Evolutionary conservation across 805 yeast genomes (phyloP).

Genomic region (Cyberlindnera americana): DNA sequence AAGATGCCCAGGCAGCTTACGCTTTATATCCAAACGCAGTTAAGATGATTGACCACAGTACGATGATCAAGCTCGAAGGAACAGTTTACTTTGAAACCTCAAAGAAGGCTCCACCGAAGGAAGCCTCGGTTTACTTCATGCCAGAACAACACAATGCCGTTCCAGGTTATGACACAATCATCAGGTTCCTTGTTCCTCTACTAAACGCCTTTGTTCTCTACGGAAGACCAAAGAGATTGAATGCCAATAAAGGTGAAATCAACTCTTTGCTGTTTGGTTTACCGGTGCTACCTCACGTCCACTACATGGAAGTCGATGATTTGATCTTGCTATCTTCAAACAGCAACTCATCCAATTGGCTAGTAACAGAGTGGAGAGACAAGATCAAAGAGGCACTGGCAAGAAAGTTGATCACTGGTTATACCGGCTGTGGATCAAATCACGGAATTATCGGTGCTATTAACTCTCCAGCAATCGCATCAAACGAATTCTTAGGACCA

Average conservation of each 20-base stretch:
- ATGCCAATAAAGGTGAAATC: conserved; percentile 66
- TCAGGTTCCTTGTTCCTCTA: conserved; percentile 71
- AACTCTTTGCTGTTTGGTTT: conserved; percentile 72
- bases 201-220: conserved; percentile 74
- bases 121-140: conserved; percentile 71
- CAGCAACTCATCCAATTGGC: conserved; percentile 45
- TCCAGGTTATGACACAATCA: conserved; percentile 78
- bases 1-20: conserved; percentile 64
- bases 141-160: conserved; percentile 83
- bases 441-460: conserved; percentile 62
- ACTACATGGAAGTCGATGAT: conserved; percentile 67
- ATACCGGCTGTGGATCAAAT: conserved; percentile 72
- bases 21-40: conserved; percentile 93
- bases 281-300: conserved; percentile 76
- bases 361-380: conserved; percentile 54
- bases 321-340: conserved; percentile 39
- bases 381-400: conserved; percentile 54
- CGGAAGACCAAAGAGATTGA: conserved; percentile 75
- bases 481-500: conserved; percentile 31
- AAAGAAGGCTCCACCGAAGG: conserved; percentile 46
- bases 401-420: conserved; percentile 53
- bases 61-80: conserved; percentile 89
- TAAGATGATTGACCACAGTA: conserved; percentile 75
- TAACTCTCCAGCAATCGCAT: conserved; percentile 42
- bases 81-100: conserved; percentile 55